Base-by-base conservation (phyloP, 208 protist species). In the Acanthamoeba royreba region DNA sequence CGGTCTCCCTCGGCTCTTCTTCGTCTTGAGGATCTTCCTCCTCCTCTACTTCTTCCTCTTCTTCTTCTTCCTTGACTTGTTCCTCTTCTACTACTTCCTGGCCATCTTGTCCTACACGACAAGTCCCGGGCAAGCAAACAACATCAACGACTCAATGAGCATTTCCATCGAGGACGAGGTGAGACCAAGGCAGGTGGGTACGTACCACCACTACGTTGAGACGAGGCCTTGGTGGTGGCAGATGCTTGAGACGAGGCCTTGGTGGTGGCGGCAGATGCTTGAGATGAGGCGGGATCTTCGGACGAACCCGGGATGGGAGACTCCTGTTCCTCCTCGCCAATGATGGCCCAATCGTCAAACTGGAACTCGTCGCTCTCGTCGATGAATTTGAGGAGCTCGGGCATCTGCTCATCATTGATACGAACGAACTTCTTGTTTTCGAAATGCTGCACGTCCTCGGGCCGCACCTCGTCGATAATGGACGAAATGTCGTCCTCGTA, bases 271-370 rank as follows among this genome's bases (percentile, higher is more conserved):
- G n/a, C n/a, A n/a, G n/a, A n/a, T n/a, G n/a, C n/a, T n/a, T n/a
- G n/a, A n/a, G n/a, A n/a, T n/a, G n/a, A n/a, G n/a, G n/a, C n/a
- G n/a, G n/a, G n/a, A 11, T 4, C 2, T 33, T 53, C 74, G 4
- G 74, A 47, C n/a, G 74, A 85, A 42, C 74, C 74, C 31, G 74
- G 74, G 13, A 85, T 35, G n/a, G 74, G 53, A 17, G 46, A 40
- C n/a, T 85, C 74, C n/a, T 85, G 28, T 85, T 85, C 74, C 11
- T 45, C 74, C 7, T 85, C 74, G 11, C 74, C 74, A 17, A 85
- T 85, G 42, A 85, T 85, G 74, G 74, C 74, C 74, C 74, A 85
- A 45, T 85, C 74, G 3, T 85, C 74, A 25, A 85, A 85, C 53
- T 85, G 74, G n/a, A 33, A 85, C 53, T 85, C n/a, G 22, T 85